These are phyloP conservation scores for Cytospora paraplurivora DNA, from an alignment of 2,329 filamentous ascomycete species.

Conservation along the genomic window DNA sequence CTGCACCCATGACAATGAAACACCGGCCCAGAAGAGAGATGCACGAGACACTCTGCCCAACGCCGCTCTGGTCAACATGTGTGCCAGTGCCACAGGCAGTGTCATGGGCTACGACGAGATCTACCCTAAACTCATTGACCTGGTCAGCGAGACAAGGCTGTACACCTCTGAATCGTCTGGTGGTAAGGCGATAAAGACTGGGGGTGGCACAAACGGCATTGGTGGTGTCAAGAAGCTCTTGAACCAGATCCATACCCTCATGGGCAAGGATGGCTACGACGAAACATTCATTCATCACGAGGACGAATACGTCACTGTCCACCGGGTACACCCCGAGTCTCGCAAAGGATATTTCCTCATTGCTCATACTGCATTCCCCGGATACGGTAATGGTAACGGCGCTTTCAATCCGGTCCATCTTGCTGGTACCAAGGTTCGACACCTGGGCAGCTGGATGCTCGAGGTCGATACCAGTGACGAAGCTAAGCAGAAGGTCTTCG, in stretches of 20 bases:
- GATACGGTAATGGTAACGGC: slow-evolving; percentile 82
- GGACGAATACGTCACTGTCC: slow-evolving; percentile 93
- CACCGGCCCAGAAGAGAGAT: slow-evolving; percentile 91
- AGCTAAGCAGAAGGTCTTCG: slow-evolving; percentile 63
- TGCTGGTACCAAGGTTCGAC: slow-evolving; percentile 79
- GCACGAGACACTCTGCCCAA: slow-evolving; percentile 93
- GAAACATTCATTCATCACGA: slow-evolving; percentile 98
- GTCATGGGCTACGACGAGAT: slow-evolving; percentile 98
- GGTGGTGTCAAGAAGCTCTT: slow-evolving; percentile 88
- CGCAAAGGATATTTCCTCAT: slow-evolving; percentile 94
- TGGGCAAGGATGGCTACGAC: slow-evolving; percentile 93
- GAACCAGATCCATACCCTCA: slow-evolving; percentile 91
- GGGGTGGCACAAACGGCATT: slow-evolving; percentile 79
- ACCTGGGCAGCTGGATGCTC: slow-evolving; percentile 88
- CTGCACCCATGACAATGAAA: slow-evolving; percentile 98
- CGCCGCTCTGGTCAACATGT: slow-evolving; percentile 93
- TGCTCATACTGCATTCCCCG: slow-evolving; percentile 93
- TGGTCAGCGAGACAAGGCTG: slow-evolving; percentile 83
- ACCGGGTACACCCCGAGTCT: slow-evolving; percentile 88
- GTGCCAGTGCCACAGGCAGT: slow-evolving; percentile 88
- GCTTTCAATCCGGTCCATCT: slow-evolving; percentile 79
- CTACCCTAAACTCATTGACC: slow-evolving; percentile 88
- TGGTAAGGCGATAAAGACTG: slow-evolving; percentile 59
- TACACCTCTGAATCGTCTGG: slow-evolving; percentile 79
- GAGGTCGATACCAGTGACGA: slow-evolving; percentile 81